Percentiles rank a stretch among this genome's conserved stretches.
phyloP scores from a whole-genome alignment of 495 filamentous ascomycete genomes.

The Lepraria neglecta region DNA sequence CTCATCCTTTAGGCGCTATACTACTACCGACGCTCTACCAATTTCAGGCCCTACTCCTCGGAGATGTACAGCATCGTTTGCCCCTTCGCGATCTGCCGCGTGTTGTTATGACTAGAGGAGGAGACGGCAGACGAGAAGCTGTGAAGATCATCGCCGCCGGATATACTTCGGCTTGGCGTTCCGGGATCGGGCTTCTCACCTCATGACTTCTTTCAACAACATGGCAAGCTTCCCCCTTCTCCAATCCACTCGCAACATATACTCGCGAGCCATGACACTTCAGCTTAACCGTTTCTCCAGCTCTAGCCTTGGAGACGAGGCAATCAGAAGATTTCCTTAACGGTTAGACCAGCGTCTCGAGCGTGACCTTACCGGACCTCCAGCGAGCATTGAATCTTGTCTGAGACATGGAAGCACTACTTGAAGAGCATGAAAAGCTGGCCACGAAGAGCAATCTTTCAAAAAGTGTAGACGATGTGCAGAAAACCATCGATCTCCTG shows the following conservation, averaged over 20 bases:
- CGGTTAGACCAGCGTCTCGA: not conserved
- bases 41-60: not conserved
- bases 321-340: constrained; percentile 8
- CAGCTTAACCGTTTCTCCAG: constrained; percentile 7
- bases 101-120: not conserved
- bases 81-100: not conserved
- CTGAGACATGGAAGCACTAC: constrained; percentile 57
- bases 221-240: not conserved
- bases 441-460: constrained; percentile 61
- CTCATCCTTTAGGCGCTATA: constrained; percentile 5
- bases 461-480: constrained; percentile 65
- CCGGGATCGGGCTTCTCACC: constrained; percentile 1
- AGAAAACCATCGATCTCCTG: constrained; percentile 71
- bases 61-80: not conserved
- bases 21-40: too few species aligned
- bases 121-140: not conserved
- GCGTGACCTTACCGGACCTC: not conserved
- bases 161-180: constrained; percentile 17
- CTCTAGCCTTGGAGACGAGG: constrained; percentile 16
- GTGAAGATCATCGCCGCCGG: not conserved
- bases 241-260: not conserved
- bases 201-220: constrained; percentile 8
- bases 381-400: not conserved
- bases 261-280: not conserved
- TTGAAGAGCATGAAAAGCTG: constrained; percentile 68